These are phyloP conservation scores for Aspergillus sparsus DNA, from an alignment of 495 filamentous ascomycete genomes.

Conservation along the genomic window DNA sequence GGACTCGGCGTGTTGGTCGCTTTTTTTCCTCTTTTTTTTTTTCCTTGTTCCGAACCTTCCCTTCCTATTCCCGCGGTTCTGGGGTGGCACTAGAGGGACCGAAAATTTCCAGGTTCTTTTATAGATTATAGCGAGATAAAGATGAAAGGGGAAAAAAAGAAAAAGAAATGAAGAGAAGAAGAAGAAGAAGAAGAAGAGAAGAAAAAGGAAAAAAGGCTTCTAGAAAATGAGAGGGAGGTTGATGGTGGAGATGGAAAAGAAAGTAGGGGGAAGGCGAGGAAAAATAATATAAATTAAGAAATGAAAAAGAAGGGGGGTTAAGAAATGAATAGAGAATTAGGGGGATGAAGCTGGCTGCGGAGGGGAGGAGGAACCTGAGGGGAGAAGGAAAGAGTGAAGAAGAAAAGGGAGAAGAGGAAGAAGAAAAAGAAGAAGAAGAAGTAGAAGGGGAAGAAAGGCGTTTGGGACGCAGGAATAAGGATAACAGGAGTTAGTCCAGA, in stretches of 20 bases:
- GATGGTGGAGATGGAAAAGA: constrained; percentile 17
- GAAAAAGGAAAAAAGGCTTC: neutral
- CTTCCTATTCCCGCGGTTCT: constrained; percentile 13
- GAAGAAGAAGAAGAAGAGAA: neutral
- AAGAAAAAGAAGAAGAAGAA: constrained; percentile 36
- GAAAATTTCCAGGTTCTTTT: constrained; percentile 13
- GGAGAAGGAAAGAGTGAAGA: constrained; percentile 25
- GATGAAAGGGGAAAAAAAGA: neutral
- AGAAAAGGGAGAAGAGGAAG: constrained; percentile 23
- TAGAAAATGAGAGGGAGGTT: constrained; percentile 8
- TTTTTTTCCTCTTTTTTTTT: constrained; percentile 15
- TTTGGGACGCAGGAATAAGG: constrained; percentile 21
- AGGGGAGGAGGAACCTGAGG: constrained; percentile 23
- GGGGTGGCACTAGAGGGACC: constrained; percentile 1
- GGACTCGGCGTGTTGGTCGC: constrained; percentile 20
- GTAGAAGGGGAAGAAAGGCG: constrained; percentile 24
- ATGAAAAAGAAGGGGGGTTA: constrained; percentile 26
- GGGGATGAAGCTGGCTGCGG: constrained; percentile 29
- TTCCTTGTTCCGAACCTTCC: constrained; percentile 19
- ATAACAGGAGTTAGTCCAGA: constrained; percentile 1
- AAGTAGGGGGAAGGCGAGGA: constrained; percentile 13
- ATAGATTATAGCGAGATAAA: neutral
- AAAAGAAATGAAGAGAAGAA: neutral
- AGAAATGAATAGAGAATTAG: constrained; percentile 33
- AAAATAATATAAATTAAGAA: constrained; percentile 19